phyloP scores from a whole-genome alignment of 306 rosid genomes.

The Gynostemma pentaphyllum region DNA sequence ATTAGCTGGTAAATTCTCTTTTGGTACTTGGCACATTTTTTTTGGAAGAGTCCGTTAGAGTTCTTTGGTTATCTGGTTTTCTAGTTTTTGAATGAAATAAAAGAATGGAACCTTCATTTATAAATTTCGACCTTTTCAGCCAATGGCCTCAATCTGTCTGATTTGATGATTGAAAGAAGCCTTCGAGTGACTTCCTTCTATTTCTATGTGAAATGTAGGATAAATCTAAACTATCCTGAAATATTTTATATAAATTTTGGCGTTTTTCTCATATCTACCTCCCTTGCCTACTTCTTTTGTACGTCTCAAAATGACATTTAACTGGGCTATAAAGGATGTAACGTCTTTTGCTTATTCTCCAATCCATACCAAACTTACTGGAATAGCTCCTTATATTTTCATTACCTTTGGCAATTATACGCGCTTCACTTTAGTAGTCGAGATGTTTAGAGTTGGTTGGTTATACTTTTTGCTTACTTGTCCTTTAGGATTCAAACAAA shows the following conservation, averaged over 20 bases:
- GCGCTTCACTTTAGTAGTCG: background rate
- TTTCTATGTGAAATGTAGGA: background rate
- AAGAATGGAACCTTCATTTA: background rate
- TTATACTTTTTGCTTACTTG: background rate
- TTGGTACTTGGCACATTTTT: background rate
- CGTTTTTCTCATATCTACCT: too few species aligned
- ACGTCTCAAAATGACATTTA: too few species aligned
- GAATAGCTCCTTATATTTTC: background rate
- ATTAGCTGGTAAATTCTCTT: background rate
- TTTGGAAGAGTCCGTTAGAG: slow-evolving; percentile 1
- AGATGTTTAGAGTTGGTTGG: background rate
- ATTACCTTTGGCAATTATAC: background rate
- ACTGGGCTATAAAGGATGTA: background rate
- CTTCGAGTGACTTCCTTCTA: too few species aligned
- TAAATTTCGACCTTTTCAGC: too few species aligned
- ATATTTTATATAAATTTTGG: too few species aligned
- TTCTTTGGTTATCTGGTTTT: background rate
- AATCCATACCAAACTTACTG: background rate
- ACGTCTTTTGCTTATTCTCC: background rate
- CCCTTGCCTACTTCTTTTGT: too few species aligned
- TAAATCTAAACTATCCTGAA: background rate
- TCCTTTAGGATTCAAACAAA: background rate
- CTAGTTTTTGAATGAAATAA: background rate
- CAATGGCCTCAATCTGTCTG: too few species aligned
- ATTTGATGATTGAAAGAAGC: too few species aligned